Percentiles rank a stretch among this genome's conserved stretches.
phyloP scores from a whole-genome alignment of 2,329 filamentous ascomycete species.

The Trichoderma breve region DNA sequence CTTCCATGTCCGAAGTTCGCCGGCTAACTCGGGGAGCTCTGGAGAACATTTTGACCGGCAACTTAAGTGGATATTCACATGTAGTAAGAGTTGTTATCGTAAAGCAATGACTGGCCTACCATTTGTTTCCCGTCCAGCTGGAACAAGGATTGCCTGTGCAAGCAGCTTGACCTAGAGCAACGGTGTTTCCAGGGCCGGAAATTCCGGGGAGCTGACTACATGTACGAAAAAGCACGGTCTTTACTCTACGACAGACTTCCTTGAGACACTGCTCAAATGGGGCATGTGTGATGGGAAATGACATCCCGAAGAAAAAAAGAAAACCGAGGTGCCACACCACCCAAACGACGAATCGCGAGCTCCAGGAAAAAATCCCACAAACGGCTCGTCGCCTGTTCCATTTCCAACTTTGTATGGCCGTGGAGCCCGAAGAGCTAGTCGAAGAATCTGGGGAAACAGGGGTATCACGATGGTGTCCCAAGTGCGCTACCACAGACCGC shows the following conservation, averaged over 20 bases:
- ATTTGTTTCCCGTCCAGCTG: not conserved
- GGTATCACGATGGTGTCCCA: conserved; percentile 30
- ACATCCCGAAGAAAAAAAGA: not conserved
- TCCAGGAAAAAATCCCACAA: not conserved
- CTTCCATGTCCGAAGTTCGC: not conserved
- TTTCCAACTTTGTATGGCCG: conserved; percentile 3
- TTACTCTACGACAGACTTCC: not conserved
- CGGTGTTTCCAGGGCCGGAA: not conserved
- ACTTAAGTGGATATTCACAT: conserved; percentile 1
- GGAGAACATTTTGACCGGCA: not conserved
- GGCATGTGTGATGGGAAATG: not conserved
- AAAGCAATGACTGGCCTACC: not conserved
- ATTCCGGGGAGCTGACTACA: not conserved
- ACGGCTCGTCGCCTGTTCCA: not conserved
- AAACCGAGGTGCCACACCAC: not conserved
- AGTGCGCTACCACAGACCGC: conserved; percentile 27
- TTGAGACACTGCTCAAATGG: not conserved
- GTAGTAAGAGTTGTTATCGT: not conserved
- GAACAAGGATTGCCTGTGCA: not conserved
- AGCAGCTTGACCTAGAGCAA: not conserved
- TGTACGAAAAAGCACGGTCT: not conserved
- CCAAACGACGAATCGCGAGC: not conserved
- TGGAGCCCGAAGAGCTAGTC: conserved; percentile 5
- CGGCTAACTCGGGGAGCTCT: conserved; percentile 8
- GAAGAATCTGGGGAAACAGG: conserved; percentile 37